Percentiles rank a stretch among this genome's conserved stretches.
Evolutionary conservation across 805 yeast species (phyloP).

Genomic region (Teunomyces cretensis): DNA sequence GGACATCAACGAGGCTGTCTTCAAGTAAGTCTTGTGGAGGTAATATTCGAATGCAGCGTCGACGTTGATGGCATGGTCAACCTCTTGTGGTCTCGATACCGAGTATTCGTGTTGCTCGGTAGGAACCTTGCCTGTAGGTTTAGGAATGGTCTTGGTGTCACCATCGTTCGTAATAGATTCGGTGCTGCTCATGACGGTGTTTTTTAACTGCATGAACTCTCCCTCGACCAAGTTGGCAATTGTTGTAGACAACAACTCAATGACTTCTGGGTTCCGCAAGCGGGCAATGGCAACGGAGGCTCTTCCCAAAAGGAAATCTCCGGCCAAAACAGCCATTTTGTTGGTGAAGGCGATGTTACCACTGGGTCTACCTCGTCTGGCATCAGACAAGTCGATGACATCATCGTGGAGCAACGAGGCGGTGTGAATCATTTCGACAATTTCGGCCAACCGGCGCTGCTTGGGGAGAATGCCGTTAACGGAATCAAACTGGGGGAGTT

Average conservation of each 20-base stretch:
- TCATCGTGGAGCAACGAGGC: slow-evolving; percentile 95
- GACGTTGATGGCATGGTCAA: slow-evolving; percentile 66
- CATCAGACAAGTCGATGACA: slow-evolving; percentile 87
- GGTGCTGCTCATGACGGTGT: slow-evolving; percentile 64
- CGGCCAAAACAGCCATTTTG: slow-evolving; percentile 96
- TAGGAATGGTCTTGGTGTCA: slow-evolving; percentile 47
- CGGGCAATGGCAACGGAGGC: slow-evolving; percentile 96
- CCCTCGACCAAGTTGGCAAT: slow-evolving; percentile 98
- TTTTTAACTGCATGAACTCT: slow-evolving; percentile 97
- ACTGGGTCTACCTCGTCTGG: slow-evolving; percentile 85
- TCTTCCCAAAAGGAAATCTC: slow-evolving; percentile 91
- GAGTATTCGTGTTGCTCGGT: slow-evolving; percentile 59
- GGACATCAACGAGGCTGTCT: slow-evolving; percentile 92
- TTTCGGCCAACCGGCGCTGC: slow-evolving; percentile 93
- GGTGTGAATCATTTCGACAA: slow-evolving; percentile 97
- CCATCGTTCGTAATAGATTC: slow-evolving; percentile 52
- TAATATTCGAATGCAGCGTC: slow-evolving; percentile 93
- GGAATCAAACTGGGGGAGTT: slow-evolving; percentile 56
- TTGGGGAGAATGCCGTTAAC: slow-evolving; percentile 86
- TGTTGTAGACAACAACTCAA: slow-evolving; percentile 90
- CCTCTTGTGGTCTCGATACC: slow-evolving; percentile 36
- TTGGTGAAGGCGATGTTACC: slow-evolving; percentile 94
- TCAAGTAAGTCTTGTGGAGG: slow-evolving; percentile 89
- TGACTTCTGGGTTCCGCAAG: slow-evolving; percentile 93
- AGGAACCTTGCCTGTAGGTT: slow-evolving; percentile 63